Evolutionary conservation across 2,329 filamentous ascomycete genomes (phyloP).

Genomic region (Cordyceps farinosa): DNA sequence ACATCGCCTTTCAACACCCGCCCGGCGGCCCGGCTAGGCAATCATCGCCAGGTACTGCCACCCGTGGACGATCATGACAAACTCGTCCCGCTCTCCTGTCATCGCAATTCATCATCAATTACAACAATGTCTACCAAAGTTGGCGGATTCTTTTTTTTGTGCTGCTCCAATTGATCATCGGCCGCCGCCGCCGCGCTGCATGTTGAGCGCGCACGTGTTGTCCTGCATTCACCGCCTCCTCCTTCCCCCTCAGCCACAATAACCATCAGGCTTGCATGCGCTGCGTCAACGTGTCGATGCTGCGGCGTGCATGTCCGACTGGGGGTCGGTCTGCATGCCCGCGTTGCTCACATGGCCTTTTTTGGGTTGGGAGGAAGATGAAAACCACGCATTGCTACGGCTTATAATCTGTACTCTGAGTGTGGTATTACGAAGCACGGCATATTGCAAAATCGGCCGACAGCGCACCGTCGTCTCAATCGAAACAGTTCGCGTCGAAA

Average conservation of each 20-base stretch:
- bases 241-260: neutral
- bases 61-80: neutral
- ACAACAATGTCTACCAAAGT: too few species aligned
- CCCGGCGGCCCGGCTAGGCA: too few species aligned
- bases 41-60: too few species aligned
- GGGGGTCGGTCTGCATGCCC: neutral
- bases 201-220: neutral
- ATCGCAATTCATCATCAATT: neutral
- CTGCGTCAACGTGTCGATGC: neutral
- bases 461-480: neutral
- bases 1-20: too few species aligned
- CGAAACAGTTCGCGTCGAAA: neutral
- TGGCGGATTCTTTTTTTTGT: too few species aligned
- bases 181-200: too few species aligned
- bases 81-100: neutral
- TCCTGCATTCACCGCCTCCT: conserved; percentile 6
- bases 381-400: neutral
- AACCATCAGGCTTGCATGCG: neutral
- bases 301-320: neutral
- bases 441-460: too few species aligned
- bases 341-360: neutral
- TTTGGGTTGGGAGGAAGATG: neutral
- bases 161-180: too few species aligned
- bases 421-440: too few species aligned
- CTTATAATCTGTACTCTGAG: too few species aligned